These are phyloP conservation scores for Hanseniaspora sp. DNA, from an alignment of 1,139 yeast genomes.

Conservation along the genomic window DNA sequence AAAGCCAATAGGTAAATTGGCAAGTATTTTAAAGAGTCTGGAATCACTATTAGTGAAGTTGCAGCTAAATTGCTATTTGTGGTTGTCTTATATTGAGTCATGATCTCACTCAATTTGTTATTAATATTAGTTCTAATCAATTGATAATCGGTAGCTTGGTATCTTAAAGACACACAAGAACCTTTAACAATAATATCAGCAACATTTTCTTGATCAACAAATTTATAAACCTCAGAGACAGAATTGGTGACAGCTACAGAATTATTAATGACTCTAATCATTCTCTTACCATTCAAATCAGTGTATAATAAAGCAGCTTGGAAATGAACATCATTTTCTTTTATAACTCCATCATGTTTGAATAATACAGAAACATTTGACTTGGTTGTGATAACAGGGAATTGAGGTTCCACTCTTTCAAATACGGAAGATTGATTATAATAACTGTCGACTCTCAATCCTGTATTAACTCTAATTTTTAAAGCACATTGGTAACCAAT, in stretches of 20 bases:
- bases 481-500: conserved; percentile 73
- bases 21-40: conserved; percentile 65
- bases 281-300: conserved; percentile 59
- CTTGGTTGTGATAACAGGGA: conserved; percentile 56
- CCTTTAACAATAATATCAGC: conserved; percentile 65
- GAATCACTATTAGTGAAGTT: conserved; percentile 62
- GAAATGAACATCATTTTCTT: conserved; percentile 67
- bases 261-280: conserved; percentile 72
- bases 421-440: conserved; percentile 42
- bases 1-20: conserved; percentile 60
- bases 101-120: conserved; percentile 56
- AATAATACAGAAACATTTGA: conserved; percentile 64
- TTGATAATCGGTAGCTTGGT: conserved; percentile 43
- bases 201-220: conserved; percentile 76
- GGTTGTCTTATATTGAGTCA: conserved; percentile 62
- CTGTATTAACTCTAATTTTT: conserved; percentile 79
- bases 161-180: conserved; percentile 28
- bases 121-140: conserved; percentile 56
- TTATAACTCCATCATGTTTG: conserved; percentile 57
- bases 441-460: conserved; percentile 72
- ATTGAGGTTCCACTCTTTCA: conserved; percentile 46
- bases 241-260: conserved; percentile 74
- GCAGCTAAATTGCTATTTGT: conserved; percentile 35
- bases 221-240: conserved; percentile 61
- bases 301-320: conserved; percentile 87